These are phyloP conservation scores for Coelastrella sp. DNA, from an alignment of 139 green algal genomes.

Conservation along the genomic window DNA sequence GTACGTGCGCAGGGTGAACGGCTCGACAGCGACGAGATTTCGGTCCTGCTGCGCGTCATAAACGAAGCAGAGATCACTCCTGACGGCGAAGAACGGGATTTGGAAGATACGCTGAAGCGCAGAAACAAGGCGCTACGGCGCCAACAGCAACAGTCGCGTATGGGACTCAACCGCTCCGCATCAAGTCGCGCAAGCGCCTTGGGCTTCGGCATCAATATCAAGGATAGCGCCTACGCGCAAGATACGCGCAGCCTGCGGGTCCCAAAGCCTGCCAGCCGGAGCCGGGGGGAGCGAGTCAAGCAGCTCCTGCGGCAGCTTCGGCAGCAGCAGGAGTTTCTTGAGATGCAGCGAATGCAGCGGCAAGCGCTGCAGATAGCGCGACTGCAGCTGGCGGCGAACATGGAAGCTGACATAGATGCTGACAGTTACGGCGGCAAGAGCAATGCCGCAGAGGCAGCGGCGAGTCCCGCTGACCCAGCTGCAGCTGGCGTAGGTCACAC, in stretches of 20 bases:
- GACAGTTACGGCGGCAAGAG: neutral
- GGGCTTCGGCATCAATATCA: neutral
- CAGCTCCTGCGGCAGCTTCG: neutral
- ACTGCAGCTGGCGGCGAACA: neutral
- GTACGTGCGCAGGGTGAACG: conserved; percentile 2
- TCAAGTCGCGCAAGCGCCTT: neutral
- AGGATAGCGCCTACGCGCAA: conserved; percentile 18
- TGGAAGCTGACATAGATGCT: neutral
- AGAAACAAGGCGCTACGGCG: neutral
- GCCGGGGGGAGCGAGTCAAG: neutral
- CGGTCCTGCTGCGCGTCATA: conserved; percentile 18
- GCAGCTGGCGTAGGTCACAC: neutral
- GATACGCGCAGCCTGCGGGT: neutral
- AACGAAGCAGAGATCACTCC: conserved; percentile 25
- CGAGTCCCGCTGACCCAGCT: neutral
- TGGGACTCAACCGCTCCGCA: neutral
- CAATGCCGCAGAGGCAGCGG: neutral
- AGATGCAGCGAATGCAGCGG: neutral
- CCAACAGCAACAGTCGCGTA: neutral
- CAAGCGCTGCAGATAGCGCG: neutral
- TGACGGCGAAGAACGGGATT: neutral
- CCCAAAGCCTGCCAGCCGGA: neutral
- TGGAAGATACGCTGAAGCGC: neutral
- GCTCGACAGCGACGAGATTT: conserved; percentile 9
- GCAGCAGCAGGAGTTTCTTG: neutral